These are phyloP conservation scores for Penicillium waksmanii DNA, from an alignment of 495 filamentous ascomycete species.

Conservation along the genomic window DNA sequence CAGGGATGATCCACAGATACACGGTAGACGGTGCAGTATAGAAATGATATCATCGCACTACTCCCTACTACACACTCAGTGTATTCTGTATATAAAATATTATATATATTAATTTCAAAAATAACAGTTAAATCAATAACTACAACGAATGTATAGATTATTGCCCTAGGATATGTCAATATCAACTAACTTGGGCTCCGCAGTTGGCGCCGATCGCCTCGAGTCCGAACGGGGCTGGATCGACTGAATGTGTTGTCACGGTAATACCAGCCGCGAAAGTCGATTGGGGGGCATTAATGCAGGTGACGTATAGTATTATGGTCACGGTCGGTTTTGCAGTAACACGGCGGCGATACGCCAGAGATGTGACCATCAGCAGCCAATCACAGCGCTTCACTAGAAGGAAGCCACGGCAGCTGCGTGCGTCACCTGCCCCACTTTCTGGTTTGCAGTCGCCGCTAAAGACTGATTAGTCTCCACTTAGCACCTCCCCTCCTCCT, in stretches of 20 bases:
- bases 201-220: conserved; percentile 3
- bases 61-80: too few species aligned
- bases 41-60: too few species aligned
- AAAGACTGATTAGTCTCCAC: conserved; percentile 23
- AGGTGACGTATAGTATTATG: conserved; percentile 2
- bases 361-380: conserved; percentile 2
- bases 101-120: too few species aligned
- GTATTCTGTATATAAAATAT: too few species aligned
- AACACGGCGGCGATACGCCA: not conserved
- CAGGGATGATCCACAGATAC: too few species aligned
- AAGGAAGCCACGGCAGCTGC: conserved; percentile 28
- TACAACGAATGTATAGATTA: too few species aligned
- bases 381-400: conserved; percentile 14
- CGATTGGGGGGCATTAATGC: not conserved
- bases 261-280: not conserved
- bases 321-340: not conserved
- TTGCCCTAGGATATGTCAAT: too few species aligned
- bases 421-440: conserved; percentile 38
- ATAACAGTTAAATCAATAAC: too few species aligned
- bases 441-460: conserved; percentile 15
- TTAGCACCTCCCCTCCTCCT: conserved; percentile 13
- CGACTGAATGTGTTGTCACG: not conserved
- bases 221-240: not conserved
- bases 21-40: too few species aligned
- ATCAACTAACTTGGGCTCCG: not conserved